Percentiles rank a stretch among this genome's conserved stretches.
phyloP scores from a whole-genome alignment of 306 rosid genomes.

The Pachyrhizus erosus region DNA sequence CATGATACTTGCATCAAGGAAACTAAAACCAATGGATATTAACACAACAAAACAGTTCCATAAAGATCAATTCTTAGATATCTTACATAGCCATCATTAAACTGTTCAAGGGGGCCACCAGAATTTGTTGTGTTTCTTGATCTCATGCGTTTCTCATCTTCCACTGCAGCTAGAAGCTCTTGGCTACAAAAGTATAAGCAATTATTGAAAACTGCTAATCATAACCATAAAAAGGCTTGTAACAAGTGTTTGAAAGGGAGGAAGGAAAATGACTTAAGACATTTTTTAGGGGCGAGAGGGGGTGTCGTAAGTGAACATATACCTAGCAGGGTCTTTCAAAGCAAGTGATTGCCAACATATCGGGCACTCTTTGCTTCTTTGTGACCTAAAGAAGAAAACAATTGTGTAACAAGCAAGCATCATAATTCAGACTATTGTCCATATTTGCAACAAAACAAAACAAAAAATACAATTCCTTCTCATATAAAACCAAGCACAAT shows the following conservation, averaged over 20 bases:
- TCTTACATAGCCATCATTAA: slow-evolving; percentile 52
- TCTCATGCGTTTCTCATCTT: slow-evolving; percentile 62
- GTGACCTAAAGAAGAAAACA: slow-evolving; percentile 66
- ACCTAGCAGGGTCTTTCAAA: slow-evolving; percentile 88
- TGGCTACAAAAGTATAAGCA: slow-evolving; percentile 62
- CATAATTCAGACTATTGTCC: slow-evolving; percentile 5
- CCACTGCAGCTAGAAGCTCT: slow-evolving; percentile 79
- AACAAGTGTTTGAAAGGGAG: not conserved
- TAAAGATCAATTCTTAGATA: slow-evolving; percentile 5
- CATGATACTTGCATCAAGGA: slow-evolving; percentile 9
- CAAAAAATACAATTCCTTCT: not conserved
- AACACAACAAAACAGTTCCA: slow-evolving; percentile 23
- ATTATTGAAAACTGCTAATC: slow-evolving; percentile 11
- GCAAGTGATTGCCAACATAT: slow-evolving; percentile 85
- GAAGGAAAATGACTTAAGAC: not conserved
- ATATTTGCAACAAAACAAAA: too few species aligned
- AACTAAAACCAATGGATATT: slow-evolving; percentile 17
- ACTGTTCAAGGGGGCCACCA: slow-evolving; percentile 45
- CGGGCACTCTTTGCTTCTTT: slow-evolving; percentile 93
- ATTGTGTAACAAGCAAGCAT: slow-evolving; percentile 23
- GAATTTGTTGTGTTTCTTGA: slow-evolving; percentile 50
- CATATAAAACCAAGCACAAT: not conserved
- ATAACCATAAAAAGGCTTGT: slow-evolving; percentile 25
- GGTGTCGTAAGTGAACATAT: slow-evolving; percentile 27
- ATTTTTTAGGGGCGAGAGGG: not conserved